Conservation (phyloP, 2,329 filamentous ascomycete genomes). For the Xylogone sp. region DNA sequence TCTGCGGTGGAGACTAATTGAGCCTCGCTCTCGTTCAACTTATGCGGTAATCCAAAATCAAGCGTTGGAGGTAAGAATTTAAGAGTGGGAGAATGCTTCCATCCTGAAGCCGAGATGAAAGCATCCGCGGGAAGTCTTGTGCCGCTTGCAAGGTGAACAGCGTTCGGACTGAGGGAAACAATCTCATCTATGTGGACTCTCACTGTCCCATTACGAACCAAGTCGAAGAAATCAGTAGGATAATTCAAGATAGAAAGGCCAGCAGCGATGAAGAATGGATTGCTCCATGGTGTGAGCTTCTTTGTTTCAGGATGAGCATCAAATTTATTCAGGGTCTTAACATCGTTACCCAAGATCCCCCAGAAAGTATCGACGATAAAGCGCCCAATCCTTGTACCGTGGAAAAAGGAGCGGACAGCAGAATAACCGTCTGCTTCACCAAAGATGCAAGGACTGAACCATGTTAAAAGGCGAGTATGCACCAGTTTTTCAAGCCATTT, state of each 20-base stretch:
- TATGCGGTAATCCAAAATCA: slow-evolving; percentile 3
- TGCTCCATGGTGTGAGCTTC: slow-evolving; percentile 48
- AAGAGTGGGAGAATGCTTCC: slow-evolving; percentile 49
- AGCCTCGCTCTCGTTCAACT: background rate
- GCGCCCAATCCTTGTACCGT: slow-evolving; percentile 52
- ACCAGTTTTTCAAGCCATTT: slow-evolving; percentile 65
- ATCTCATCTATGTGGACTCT: slow-evolving; percentile 50
- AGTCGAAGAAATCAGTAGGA: slow-evolving; percentile 49
- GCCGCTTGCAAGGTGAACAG: slow-evolving; percentile 47
- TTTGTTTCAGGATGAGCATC: slow-evolving; percentile 47
- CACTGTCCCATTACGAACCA: slow-evolving; percentile 46
- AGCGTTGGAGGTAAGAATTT: slow-evolving; percentile 33
- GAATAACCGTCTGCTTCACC: slow-evolving; percentile 58
- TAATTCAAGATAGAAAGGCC: slow-evolving; percentile 59
- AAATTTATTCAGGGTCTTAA: slow-evolving; percentile 45
- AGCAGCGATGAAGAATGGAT: slow-evolving; percentile 48
- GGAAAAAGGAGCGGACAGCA: slow-evolving; percentile 50
- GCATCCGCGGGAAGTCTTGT: slow-evolving; percentile 44
- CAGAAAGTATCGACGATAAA: slow-evolving; percentile 53
- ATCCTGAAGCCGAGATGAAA: slow-evolving; percentile 54
- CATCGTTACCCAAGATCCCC: slow-evolving; percentile 50
- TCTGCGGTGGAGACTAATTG: slow-evolving; percentile 48
- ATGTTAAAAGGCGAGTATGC: slow-evolving; percentile 63
- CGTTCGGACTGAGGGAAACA: slow-evolving; percentile 36
- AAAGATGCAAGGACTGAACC: slow-evolving; percentile 74